Evolutionary conservation across 345 rosid genomes (phyloP).

Genomic region (Aquilaria malaccensis): DNA sequence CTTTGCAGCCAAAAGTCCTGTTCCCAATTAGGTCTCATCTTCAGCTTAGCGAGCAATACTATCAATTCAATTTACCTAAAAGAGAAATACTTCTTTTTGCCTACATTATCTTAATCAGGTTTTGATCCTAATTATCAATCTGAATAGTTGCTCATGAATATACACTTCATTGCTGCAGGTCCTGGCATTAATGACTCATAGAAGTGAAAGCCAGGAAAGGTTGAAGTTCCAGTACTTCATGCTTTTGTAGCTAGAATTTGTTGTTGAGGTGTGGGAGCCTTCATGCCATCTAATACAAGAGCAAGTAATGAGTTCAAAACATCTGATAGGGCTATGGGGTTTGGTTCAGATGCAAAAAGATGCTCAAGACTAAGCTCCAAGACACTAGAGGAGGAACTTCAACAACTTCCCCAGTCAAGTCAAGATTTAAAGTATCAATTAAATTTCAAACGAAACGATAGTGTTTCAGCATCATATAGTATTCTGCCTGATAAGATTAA

Average conservation of each 20-base stretch:
- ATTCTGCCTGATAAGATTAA: slow-evolving; percentile 17
- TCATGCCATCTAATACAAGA: slow-evolving; percentile 19
- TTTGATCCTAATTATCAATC: neutral
- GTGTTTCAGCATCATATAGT: slow-evolving; percentile 4
- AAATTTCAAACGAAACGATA: slow-evolving; percentile 24
- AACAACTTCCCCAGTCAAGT: slow-evolving; percentile 13
- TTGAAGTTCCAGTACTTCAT: neutral
- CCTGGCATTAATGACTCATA: neutral
- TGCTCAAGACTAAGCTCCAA: slow-evolving; percentile 27
- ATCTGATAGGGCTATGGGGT: slow-evolving; percentile 23
- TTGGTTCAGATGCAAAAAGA: slow-evolving; percentile 27
- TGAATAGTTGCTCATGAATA: neutral
- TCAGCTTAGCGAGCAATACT: too few relatives aligned
- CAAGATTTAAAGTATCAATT: slow-evolving; percentile 25
- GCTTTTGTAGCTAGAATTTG: slow-evolving; percentile 12
- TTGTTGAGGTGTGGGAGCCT: slow-evolving; percentile 9
- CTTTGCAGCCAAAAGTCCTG: too few relatives aligned
- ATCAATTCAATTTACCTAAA: neutral
- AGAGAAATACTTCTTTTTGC: neutral
- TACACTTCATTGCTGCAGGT: neutral
- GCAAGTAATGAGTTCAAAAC: slow-evolving; percentile 13
- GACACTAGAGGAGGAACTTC: slow-evolving; percentile 31
- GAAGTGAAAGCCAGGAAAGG: neutral
- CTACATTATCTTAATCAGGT: neutral
- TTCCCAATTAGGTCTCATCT: too few relatives aligned